Base-by-base conservation (phyloP, 768 basidiomycete species). In the Ephemerocybe angulata region DNA sequence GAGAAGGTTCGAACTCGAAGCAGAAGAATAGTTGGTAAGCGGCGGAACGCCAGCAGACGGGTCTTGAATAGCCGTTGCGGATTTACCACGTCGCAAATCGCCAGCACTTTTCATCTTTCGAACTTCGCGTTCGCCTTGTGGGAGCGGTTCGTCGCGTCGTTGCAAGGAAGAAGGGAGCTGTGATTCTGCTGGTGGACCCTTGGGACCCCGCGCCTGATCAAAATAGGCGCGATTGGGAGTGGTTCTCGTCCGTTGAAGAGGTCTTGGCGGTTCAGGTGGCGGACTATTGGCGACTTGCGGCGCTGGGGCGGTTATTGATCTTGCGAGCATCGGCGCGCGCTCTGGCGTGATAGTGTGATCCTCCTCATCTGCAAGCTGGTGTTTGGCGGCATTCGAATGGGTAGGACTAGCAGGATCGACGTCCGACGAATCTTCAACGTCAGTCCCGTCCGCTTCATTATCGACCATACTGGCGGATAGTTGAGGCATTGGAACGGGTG, bases 41-140 rank as follows among this genome's bases (percentile, higher is more conserved):
- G 72, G 21, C 10, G 55, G 49, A 24, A 51, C 31, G 8, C 55
- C 48, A 8, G 42, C 43, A 29, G 47, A 41, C 53, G 67, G 60
- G 52, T 58, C 60, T 22, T 72, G 61, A 10, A 67, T 63, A 57
- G 66, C 65, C 41, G 64, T 61, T 38, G 63, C 62, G 43, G 66
- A 62, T 65, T 70, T 69, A 28, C 72, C 76, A 57, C 79, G 74
- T 31, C 86, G 83, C 37, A 92, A 73, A 67, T 91, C 90, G 33
- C 88, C 90, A 21, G 90, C 90, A 67, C 90, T 91, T 72, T 90
- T 91, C 90, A 92, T 91, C 66, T 82, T 86, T 57, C 88, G 82
- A 41, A 90, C 67, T 64, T 90, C 87, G 47, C 72, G 83, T 58
- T 85, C 82, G 31, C 71, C 69, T 60, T 69, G 69, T 55, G 73